Conservation (phyloP, 768 basidiomycete species). For the Termitomyces sp. region DNA sequence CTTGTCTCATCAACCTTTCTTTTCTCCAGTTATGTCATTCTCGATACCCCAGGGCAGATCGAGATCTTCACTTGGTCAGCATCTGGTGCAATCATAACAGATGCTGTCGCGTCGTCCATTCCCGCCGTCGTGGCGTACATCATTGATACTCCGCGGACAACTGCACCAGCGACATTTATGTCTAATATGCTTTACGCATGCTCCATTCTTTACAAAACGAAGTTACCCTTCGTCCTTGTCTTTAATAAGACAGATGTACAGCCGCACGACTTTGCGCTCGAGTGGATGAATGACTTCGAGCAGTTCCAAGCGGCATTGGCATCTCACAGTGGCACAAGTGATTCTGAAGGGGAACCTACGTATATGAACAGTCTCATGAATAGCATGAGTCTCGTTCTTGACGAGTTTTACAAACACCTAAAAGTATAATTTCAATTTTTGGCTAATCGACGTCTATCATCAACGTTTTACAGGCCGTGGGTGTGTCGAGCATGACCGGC, state of each 20-base stretch:
- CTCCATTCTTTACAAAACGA: constrained; percentile 98
- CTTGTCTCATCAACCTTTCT: neutral
- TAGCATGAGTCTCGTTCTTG: constrained; percentile 95
- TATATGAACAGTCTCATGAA: constrained; percentile 99
- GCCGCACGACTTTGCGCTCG: constrained; percentile 84
- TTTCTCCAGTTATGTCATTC: constrained; percentile 71
- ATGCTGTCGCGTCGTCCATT: constrained; percentile 88
- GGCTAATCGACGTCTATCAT: neutral
- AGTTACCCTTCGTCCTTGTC: constrained; percentile 92
- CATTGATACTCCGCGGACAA: constrained; percentile 94
- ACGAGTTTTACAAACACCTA: constrained; percentile 96
- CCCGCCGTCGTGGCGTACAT: constrained; percentile 96
- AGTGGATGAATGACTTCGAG: constrained; percentile 99
- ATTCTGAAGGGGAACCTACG: constrained; percentile 85
- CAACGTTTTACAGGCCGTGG: constrained; percentile 62
- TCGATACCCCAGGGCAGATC: constrained; percentile 98
- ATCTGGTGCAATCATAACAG: constrained; percentile 97
- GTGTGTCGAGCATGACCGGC: constrained; percentile 96
- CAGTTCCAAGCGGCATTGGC: constrained; percentile 86
- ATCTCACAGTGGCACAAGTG: constrained; percentile 56
- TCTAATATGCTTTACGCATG: constrained; percentile 99
- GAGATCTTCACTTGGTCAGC: constrained; percentile 99
- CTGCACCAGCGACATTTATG: constrained; percentile 97
- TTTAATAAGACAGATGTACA: constrained; percentile 98
- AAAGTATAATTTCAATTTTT: constrained; percentile 48